Base-by-base conservation (phyloP, 2,329 filamentous ascomycete genomes). In the Magnaporthales sp. region DNA sequence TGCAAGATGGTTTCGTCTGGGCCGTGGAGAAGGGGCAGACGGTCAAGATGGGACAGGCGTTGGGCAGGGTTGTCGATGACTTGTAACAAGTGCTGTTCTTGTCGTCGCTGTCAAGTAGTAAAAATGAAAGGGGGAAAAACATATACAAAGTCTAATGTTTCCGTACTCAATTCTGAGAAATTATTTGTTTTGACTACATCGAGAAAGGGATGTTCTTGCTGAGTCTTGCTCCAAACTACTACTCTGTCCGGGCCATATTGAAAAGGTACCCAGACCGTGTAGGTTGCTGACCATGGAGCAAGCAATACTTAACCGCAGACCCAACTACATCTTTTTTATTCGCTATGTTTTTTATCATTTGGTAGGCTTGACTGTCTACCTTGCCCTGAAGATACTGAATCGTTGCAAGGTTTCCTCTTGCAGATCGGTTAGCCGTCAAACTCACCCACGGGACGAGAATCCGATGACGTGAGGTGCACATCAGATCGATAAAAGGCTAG, bases 1-100 rank as follows among this genome's bases (percentile, higher is more conserved):
- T 58, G 9, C 86, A 83, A 67, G 86, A 84, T 15, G 93, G 93
- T 0, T 98, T 92, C 86, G 86, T 83, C 68, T 99, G 95, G 94
- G 84, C 83, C 30, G 90, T 98, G 63, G 87, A 94, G 74, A 92
- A 92, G 78, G 95, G 94, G 0, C 91, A 94, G 80, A 91, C 84
- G 72, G 87, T 99, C 68, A 93, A 93, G 80, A 90, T 98, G 80
- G 95, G 95, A 3, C 85, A 99, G 80, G 88, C 90, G 8, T 77
- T 99, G 68, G 95, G 94, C 0, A 88, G 84, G 74, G 89, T 97
- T 38, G 85, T 87, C 58, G 77, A 79, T 69, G 62, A 62, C 60
- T 29, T 46, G 62, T 63, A 58, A 58, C 54, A 58, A 58, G 54
- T 58, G 54, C 54, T 58, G 54, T 58, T 58, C 54, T 58, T n/a